Evolutionary conservation across 2,329 filamentous ascomycete species (phyloP).

Genomic region (Dothistroma pini): DNA sequence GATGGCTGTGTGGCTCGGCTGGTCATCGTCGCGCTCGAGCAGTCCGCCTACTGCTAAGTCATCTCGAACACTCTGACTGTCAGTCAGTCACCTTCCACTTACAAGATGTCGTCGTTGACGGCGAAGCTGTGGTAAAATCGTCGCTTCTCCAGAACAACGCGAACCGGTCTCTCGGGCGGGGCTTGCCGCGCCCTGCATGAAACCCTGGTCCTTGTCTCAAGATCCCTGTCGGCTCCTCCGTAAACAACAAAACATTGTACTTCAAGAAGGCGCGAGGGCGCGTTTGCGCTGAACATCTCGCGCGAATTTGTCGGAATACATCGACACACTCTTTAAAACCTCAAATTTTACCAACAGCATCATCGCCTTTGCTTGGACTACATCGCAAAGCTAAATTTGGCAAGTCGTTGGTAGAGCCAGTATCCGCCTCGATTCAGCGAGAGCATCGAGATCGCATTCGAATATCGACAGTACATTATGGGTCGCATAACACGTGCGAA

Average conservation of each 20-base stretch:
- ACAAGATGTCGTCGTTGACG: neutral
- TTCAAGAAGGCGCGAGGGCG: neutral
- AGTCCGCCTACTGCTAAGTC: no score
- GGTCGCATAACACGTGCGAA: constrained; percentile 43
- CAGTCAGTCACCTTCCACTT: no score
- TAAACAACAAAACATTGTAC: neutral
- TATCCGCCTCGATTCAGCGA: neutral
- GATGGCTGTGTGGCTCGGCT: no score
- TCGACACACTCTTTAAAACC: neutral
- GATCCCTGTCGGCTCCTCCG: neutral
- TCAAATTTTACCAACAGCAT: neutral
- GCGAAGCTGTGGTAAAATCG: neutral
- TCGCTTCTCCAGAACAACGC: neutral
- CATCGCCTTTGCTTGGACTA: neutral
- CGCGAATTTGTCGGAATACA: neutral
- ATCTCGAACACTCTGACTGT: no score
- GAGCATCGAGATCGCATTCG: neutral
- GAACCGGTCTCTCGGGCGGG: neutral
- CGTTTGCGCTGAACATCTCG: neutral
- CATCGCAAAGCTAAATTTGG: neutral
- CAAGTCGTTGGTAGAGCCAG: neutral
- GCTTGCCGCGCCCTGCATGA: neutral
- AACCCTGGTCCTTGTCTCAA: neutral
- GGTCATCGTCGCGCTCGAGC: no score
- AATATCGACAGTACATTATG: constrained; percentile 10